Conservation (phyloP, 768 basidiomycete species). For the Pulveroboletus sp. region DNA sequence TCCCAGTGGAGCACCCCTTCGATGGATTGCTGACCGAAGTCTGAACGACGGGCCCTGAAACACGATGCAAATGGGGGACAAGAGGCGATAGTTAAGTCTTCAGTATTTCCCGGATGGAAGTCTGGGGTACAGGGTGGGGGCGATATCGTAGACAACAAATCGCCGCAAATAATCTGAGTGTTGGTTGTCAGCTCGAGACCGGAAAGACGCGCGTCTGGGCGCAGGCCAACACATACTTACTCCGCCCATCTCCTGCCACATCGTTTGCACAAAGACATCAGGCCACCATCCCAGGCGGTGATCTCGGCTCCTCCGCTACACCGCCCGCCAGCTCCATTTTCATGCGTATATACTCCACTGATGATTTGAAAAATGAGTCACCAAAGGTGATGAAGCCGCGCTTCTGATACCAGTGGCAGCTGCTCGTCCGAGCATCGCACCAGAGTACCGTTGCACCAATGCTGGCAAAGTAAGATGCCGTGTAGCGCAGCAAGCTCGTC, state of each 20-base stretch:
- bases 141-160: conserved; percentile 6
- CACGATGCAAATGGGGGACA: conserved; percentile 2
- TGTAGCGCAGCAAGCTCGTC: conserved; percentile 42
- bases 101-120: conserved; percentile 4
- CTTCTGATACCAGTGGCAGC: conserved; percentile 49
- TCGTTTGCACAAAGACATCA: background rate
- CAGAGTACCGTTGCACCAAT: conserved; percentile 44
- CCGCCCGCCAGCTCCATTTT: conserved; percentile 29
- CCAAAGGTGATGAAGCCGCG: conserved; percentile 52
- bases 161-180: conserved; percentile 5
- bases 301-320: conserved; percentile 1
- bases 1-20: conserved; percentile 1
- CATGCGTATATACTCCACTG: conserved; percentile 59
- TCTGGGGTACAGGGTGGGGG: conserved; percentile 15
- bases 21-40: conserved; percentile 1
- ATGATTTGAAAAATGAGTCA: conserved; percentile 48
- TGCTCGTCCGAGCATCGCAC: conserved; percentile 56
- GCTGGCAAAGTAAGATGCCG: conserved; percentile 39
- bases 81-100: background rate
- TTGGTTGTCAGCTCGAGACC: conserved; percentile 7
- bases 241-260: background rate
- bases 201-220: background rate
- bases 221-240: conserved; percentile 5
- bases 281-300: background rate
- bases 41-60: background rate